Conservation (phyloP, 2,329 filamentous ascomycete genomes). For the Coleophoma eucalyptorum region DNA sequence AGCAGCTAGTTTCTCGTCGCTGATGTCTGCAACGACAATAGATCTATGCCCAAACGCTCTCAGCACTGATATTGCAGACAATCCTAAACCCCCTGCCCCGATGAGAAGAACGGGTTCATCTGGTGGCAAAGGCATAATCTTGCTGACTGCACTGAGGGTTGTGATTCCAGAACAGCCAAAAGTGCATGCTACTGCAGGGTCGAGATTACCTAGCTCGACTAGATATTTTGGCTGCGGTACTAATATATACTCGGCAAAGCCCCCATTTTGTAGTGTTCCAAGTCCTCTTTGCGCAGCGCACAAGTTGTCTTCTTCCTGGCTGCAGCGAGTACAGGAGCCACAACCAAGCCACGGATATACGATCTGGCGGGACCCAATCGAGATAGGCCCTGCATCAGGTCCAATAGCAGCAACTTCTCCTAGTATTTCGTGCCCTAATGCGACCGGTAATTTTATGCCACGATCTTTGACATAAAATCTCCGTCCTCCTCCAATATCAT, state of each 20-base stretch:
- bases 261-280: neutral
- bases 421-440: neutral
- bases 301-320: neutral
- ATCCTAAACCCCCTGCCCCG: neutral
- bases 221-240: neutral
- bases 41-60: neutral
- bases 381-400: neutral
- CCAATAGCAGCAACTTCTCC: neutral
- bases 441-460: neutral
- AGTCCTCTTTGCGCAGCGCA: neutral
- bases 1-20: neutral
- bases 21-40: neutral
- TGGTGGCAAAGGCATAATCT: neutral
- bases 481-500: neutral
- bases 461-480: neutral
- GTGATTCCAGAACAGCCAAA: neutral
- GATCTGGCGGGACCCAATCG: neutral
- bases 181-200: neutral
- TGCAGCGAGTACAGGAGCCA: neutral
- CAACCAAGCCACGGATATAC: neutral
- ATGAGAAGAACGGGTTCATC: neutral
- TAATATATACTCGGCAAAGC: neutral
- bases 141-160: neutral
- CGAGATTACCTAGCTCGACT: neutral
- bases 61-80: neutral